Evolutionary conservation across 352 stramenopile genomes (phyloP).

Genomic region (Phytophthora idaei): DNA sequence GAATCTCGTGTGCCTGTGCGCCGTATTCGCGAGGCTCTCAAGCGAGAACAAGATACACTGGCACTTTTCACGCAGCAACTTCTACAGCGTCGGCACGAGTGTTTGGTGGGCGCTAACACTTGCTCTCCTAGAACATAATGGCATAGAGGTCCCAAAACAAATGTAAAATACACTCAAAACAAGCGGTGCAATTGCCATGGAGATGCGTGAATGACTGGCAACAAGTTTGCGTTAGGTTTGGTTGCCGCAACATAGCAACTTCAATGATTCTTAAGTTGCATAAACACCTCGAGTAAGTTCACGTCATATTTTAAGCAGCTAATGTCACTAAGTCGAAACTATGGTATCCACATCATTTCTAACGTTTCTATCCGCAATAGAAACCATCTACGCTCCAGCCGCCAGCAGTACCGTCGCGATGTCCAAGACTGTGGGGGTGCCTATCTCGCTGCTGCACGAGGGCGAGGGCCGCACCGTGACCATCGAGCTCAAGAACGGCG

Average conservation of each 20-base stretch:
- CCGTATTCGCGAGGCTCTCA: constrained; percentile 40
- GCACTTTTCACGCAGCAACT: constrained; percentile 56
- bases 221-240: background rate
- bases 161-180: too few relatives aligned
- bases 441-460: constrained; percentile 88
- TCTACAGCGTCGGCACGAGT: constrained; percentile 56
- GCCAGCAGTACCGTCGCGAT: constrained; percentile 28
- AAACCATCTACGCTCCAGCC: constrained; percentile 11
- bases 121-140: constrained; percentile 4
- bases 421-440: constrained; percentile 82
- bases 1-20: constrained; percentile 47
- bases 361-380: constrained; percentile 4
- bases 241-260: background rate
- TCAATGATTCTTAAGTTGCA: background rate
- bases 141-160: too few relatives aligned
- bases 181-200: too few relatives aligned
- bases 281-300: background rate
- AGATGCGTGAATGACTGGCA: too few relatives aligned
- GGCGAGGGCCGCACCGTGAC: constrained; percentile 86
- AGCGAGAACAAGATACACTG: constrained; percentile 44
- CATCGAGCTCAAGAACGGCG: constrained; percentile 89
- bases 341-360: background rate
- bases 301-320: too few relatives aligned
- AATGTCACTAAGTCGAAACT: background rate
- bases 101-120: constrained; percentile 25